phyloP scores from a whole-genome alignment of 2,329 filamentous ascomycete species.

The Geosmithia morbida region DNA sequence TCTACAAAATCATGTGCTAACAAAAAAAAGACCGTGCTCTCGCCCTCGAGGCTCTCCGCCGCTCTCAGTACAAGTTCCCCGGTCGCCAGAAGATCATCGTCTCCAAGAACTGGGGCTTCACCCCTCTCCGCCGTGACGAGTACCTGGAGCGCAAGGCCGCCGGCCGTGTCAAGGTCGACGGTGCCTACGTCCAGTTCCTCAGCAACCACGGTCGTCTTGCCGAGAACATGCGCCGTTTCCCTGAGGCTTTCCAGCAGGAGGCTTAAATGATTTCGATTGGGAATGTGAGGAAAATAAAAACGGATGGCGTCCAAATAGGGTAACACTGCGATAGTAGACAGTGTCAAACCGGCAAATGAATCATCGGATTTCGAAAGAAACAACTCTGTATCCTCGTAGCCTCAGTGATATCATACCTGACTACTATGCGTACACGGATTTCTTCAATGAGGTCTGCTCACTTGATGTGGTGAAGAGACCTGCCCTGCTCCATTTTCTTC shows the following conservation, averaged over 20 bases:
- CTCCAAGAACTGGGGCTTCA: constrained; percentile 99
- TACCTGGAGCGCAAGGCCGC: constrained; percentile 91
- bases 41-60: constrained; percentile 96
- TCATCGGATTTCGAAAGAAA: constrained; percentile 1
- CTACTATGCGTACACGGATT: no score
- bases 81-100: constrained; percentile 99
- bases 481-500: no score
- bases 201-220: constrained; percentile 78
- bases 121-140: constrained; percentile 91
- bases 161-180: constrained; percentile 89
- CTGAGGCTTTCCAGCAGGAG: constrained; percentile 63
- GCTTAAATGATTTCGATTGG: constrained; percentile 23
- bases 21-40: constrained; percentile 56
- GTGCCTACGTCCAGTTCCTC: constrained; percentile 99
- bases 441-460: no score
- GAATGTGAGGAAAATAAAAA: constrained; percentile 4
- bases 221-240: constrained; percentile 89
- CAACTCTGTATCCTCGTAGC: background rate
- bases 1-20: constrained; percentile 1
- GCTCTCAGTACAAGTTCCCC: constrained; percentile 99
- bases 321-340: background rate
- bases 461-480: no score
- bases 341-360: background rate
- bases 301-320: constrained; percentile 14
- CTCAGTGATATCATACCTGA: no score